Percentiles rank a stretch among this genome's conserved stretches.
phyloP scores from a whole-genome alignment of 441 rosid genomes.

The Eutrema salsugineum region DNA sequence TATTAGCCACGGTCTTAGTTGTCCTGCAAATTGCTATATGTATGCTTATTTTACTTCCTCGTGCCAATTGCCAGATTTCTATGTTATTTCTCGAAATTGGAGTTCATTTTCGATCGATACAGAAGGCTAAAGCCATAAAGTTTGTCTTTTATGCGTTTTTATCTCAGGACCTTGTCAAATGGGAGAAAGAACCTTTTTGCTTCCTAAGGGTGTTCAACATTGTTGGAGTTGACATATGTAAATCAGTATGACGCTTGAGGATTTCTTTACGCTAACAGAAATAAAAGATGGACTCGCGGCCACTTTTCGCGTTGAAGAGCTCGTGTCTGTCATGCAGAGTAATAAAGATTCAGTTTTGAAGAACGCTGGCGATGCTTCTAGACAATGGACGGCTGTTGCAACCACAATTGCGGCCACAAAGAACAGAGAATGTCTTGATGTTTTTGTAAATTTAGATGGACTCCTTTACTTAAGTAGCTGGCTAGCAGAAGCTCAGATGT shows the following conservation, averaged over 20 bases:
- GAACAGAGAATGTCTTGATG: slow-evolving; percentile 88
- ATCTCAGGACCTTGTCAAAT: slow-evolving; percentile 28
- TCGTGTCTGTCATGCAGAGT: slow-evolving; percentile 69
- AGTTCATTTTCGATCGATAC: background rate
- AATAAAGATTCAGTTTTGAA: slow-evolving; percentile 63
- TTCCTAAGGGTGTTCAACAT: slow-evolving; percentile 26
- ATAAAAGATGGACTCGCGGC: slow-evolving; percentile 87
- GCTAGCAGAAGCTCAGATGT: slow-evolving; percentile 65
- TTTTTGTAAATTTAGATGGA: slow-evolving; percentile 86
- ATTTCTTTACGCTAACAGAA: slow-evolving; percentile 87
- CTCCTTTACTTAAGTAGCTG: slow-evolving; percentile 69
- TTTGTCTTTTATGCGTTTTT: slow-evolving; percentile 25
- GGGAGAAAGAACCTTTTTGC: slow-evolving; percentile 32
- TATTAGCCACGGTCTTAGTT: background rate
- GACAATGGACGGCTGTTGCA: slow-evolving; percentile 95
- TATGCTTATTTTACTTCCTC: background rate
- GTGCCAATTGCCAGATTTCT: background rate
- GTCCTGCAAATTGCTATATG: background rate
- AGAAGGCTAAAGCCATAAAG: background rate
- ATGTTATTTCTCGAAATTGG: background rate
- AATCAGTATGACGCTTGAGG: slow-evolving; percentile 85
- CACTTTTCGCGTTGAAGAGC: slow-evolving; percentile 80
- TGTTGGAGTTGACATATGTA: slow-evolving; percentile 46
- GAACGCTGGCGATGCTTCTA: slow-evolving; percentile 68
- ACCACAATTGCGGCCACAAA: slow-evolving; percentile 82